Evolutionary conservation across 306 rosid genomes (phyloP).

Genomic region (Dryas drummondii): DNA sequence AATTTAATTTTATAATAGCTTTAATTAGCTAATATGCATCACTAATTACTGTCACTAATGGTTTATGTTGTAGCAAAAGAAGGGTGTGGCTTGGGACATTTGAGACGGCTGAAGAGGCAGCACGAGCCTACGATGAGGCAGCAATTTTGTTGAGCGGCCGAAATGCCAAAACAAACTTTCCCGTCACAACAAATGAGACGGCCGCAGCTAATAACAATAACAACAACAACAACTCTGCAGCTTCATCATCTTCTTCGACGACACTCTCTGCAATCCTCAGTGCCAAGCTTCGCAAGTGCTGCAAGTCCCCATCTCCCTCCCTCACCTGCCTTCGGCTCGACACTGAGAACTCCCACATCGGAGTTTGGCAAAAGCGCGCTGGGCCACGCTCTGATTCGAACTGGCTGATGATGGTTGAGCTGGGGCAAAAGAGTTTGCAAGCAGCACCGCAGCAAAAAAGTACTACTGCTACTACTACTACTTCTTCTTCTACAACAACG

Average conservation of each 20-base stretch:
- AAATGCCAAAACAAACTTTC: slow-evolving; percentile 82
- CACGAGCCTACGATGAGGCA: slow-evolving; percentile 86
- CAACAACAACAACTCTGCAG: not conserved
- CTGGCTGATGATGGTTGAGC: slow-evolving; percentile 84
- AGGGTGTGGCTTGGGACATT: slow-evolving; percentile 97
- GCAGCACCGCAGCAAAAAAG: not conserved
- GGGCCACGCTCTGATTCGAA: slow-evolving; percentile 60
- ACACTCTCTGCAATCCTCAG: slow-evolving; percentile 56
- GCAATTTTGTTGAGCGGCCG: slow-evolving; percentile 78
- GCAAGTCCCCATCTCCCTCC: slow-evolving; percentile 68
- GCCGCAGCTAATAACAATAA: slow-evolving; percentile 8
- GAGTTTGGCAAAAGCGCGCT: slow-evolving; percentile 76
- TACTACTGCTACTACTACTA: no score
- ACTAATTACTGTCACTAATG: no score
- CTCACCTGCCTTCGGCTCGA: slow-evolving; percentile 83
- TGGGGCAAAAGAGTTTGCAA: slow-evolving; percentile 27
- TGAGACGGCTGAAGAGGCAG: slow-evolving; percentile 87
- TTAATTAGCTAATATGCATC: no score
- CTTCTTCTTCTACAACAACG: not conserved
- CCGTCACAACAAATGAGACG: slow-evolving; percentile 31
- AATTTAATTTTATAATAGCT: no score
- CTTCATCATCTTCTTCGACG: slow-evolving; percentile 21
- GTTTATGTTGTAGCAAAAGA: slow-evolving; percentile 52
- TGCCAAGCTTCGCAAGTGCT: slow-evolving; percentile 63
- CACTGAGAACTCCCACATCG: slow-evolving; percentile 69